Conservation (phyloP, 139 green algal genomes). For the Tetradesmus lagerheimii region DNA sequence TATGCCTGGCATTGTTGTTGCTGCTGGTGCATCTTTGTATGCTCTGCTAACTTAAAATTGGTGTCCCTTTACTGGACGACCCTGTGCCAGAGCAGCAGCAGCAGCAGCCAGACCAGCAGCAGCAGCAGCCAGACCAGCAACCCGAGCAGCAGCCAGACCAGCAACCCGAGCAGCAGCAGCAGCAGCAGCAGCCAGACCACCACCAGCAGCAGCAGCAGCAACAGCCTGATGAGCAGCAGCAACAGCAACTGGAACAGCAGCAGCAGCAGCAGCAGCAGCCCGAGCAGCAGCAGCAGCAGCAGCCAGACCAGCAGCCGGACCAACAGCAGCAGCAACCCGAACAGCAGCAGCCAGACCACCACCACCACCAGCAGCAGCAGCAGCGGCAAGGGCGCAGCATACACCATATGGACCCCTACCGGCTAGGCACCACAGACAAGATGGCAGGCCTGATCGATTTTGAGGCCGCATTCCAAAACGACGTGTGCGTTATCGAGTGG, state of each 20-base stretch:
- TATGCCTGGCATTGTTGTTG: no score
- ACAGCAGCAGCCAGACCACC: background rate
- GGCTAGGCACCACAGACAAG: constrained; percentile 58
- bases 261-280: background rate
- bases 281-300: background rate
- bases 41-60: no score
- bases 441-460: constrained; percentile 69
- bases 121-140: background rate
- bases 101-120: constrained; percentile 8
- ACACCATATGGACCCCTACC: constrained; percentile 73
- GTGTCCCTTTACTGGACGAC: background rate
- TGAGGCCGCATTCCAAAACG: constrained; percentile 48
- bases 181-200: background rate
- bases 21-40: no score
- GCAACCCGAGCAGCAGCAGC: constrained; percentile 41
- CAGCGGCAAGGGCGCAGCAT: constrained; percentile 5
- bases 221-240: background rate
- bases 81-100: background rate
- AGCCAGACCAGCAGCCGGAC: constrained; percentile 46
- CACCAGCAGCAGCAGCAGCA: background rate
- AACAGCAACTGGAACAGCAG: background rate
- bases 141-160: constrained; percentile 36
- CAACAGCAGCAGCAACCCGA: background rate
- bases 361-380: constrained; percentile 34
- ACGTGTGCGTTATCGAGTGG: constrained; percentile 71